Percentiles rank a stretch among this genome's conserved stretches.
These are phyloP conservation scores for Aureobasidium vineae DNA, from an alignment of 2,329 filamentous ascomycete genomes.

Conservation along the genomic window DNA sequence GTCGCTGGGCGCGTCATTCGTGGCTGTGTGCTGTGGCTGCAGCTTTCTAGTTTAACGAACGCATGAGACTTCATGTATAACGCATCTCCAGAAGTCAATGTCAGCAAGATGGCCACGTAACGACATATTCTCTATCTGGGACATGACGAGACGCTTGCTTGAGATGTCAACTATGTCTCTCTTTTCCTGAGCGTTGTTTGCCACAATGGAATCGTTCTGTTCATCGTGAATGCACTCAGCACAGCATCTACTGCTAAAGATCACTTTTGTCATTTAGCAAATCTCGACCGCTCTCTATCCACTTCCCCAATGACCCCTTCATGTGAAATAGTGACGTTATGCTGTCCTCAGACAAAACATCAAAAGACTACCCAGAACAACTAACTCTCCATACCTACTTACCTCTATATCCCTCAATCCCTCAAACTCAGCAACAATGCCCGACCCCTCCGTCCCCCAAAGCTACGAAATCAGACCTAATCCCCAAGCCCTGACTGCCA, in stretches of 20 bases:
- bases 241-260: neutral
- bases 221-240: too few species aligned
- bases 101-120: neutral
- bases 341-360: neutral
- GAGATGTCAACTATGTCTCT: too few species aligned
- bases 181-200: too few species aligned
- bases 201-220: too few species aligned
- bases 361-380: too few species aligned
- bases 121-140: neutral
- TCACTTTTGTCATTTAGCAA: neutral
- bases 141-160: too few species aligned
- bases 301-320: slow-evolving; percentile 4
- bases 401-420: neutral
- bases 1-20: slow-evolving; percentile 5
- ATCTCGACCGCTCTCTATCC: neutral
- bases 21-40: slow-evolving; percentile 12
- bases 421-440: neutral
- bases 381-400: neutral
- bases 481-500: slow-evolving; percentile 37
- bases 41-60: neutral
- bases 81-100: neutral
- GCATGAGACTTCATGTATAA: neutral
- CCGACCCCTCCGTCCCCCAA: slow-evolving; percentile 25
- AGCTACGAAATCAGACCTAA: slow-evolving; percentile 31
- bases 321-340: slow-evolving; percentile 16